Evolutionary conservation across 2,329 filamentous ascomycete genomes (phyloP).

Genomic region (Lasiodiplodia hormozganensis): DNA sequence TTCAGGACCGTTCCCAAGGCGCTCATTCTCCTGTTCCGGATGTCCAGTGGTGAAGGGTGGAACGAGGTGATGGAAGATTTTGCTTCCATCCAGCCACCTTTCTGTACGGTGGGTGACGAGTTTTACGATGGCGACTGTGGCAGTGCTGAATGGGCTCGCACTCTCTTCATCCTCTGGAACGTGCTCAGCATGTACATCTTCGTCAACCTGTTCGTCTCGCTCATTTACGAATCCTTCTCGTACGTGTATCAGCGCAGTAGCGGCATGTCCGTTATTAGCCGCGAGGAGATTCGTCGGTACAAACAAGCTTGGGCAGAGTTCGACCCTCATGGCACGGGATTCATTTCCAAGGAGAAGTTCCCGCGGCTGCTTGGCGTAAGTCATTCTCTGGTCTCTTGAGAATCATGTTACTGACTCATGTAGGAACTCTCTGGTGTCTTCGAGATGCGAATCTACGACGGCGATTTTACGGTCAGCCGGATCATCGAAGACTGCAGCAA

Average conservation of each 20-base stretch:
- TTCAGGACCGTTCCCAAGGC: slow-evolving; percentile 94
- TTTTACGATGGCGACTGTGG: slow-evolving; percentile 95
- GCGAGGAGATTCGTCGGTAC: slow-evolving; percentile 94
- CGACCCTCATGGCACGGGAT: slow-evolving; percentile 89
- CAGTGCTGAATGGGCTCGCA: slow-evolving; percentile 84
- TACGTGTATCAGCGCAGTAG: slow-evolving; percentile 98
- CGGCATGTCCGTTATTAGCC: slow-evolving; percentile 86
- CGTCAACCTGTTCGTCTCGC: slow-evolving; percentile 95
- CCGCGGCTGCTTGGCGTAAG: slow-evolving; percentile 81
- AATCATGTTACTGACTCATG: neutral
- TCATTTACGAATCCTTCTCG: slow-evolving; percentile 99
- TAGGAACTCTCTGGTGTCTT: slow-evolving; percentile 91
- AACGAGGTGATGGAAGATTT: slow-evolving; percentile 97
- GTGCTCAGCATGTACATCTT: slow-evolving; percentile 99
- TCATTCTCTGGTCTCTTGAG: slow-evolving; percentile 33
- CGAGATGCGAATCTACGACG: slow-evolving; percentile 94
- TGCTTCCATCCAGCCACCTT: slow-evolving; percentile 77
- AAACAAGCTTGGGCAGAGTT: slow-evolving; percentile 98
- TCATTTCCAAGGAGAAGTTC: slow-evolving; percentile 88
- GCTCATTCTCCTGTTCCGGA: slow-evolving; percentile 89
- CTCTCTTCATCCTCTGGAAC: slow-evolving; percentile 95
- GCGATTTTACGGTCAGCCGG: slow-evolving; percentile 83
- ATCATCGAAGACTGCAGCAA: slow-evolving; percentile 85
- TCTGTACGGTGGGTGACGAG: slow-evolving; percentile 73
- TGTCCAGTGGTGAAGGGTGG: slow-evolving; percentile 95